Conservation (phyloP, 2,329 filamentous ascomycete species). For the Alternaria longipes region DNA sequence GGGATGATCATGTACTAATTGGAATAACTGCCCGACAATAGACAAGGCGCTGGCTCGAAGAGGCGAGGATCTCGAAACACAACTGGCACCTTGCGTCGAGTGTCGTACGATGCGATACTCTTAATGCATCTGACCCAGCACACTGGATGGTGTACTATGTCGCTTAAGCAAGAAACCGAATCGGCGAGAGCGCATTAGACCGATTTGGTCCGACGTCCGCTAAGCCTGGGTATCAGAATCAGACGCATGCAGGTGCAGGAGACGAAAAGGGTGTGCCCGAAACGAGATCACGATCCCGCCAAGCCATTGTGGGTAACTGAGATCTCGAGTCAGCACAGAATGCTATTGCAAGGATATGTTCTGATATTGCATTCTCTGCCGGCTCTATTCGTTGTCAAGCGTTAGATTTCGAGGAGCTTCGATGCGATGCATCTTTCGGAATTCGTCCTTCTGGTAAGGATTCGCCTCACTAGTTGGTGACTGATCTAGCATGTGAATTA, state of each 20-base stretch:
- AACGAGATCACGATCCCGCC: conserved; percentile 22
- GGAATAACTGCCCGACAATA: conserved; percentile 10
- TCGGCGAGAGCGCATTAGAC: conserved; percentile 19
- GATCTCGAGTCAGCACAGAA: conserved; percentile 15
- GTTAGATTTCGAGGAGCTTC: conserved; percentile 5
- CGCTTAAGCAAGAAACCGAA: conserved; percentile 27
- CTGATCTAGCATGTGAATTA: conserved; percentile 10
- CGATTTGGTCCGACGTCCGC: conserved; percentile 15
- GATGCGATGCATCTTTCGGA: conserved; percentile 7
- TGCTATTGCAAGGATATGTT: conserved; percentile 12
- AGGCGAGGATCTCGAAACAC: conserved; percentile 20
- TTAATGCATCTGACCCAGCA: conserved; percentile 21
- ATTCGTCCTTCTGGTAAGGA: conserved; percentile 12
- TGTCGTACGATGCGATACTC: conserved; percentile 28
- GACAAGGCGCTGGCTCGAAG: conserved; percentile 10
- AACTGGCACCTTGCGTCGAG: conserved; percentile 14
- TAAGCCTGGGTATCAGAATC: conserved; percentile 19
- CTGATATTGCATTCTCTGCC: conserved; percentile 10
- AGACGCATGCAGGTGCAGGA: conserved; percentile 20
- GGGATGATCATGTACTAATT: conserved; percentile 17
- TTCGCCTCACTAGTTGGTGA: conserved; percentile 8
- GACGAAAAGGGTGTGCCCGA: conserved; percentile 21
- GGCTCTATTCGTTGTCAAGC: conserved; percentile 10
- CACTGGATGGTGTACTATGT: conserved; percentile 19
- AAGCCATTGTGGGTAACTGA: conserved; percentile 11